Evolutionary conservation across 805 yeast genomes (phyloP).

Genomic region (Isabelozyma rhagii): DNA sequence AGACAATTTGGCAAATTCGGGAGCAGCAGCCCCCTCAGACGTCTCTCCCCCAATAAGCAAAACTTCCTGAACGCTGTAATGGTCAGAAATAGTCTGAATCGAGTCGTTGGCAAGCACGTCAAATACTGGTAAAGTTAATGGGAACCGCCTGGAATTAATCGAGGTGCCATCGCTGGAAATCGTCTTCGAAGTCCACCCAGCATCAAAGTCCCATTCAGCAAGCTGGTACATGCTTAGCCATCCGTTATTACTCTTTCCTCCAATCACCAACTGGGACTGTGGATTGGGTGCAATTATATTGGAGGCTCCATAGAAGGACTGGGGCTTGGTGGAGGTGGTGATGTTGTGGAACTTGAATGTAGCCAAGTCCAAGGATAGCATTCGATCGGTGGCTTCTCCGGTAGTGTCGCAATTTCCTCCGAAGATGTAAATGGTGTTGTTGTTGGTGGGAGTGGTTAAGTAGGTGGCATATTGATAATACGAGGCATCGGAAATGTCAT

Average conservation of each 20-base stretch:
- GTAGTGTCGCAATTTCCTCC: slow-evolving; percentile 43
- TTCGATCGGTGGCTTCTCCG: slow-evolving; percentile 34
- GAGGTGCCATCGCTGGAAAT: slow-evolving; percentile 20
- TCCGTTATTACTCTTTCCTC: slow-evolving; percentile 60
- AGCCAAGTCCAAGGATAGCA: slow-evolving; percentile 42
- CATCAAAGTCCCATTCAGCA: slow-evolving; percentile 65
- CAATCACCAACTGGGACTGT: slow-evolving; percentile 52
- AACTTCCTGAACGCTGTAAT: slow-evolving; percentile 36
- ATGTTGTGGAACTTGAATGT: slow-evolving; percentile 33
- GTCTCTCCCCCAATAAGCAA: slow-evolving; percentile 61
- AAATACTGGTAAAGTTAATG: slow-evolving; percentile 58
- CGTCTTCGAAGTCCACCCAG: slow-evolving; percentile 62
- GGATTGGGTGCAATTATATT: slow-evolving; percentile 42
- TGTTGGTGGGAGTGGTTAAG: slow-evolving; percentile 34
- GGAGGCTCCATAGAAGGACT: slow-evolving; percentile 53
- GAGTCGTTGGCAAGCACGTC: slow-evolving; percentile 15
- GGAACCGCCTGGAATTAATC: slow-evolving; percentile 51
- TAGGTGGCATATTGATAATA: slow-evolving; percentile 38
- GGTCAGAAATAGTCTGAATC: slow-evolving; percentile 23
- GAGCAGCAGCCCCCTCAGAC: slow-evolving; percentile 35
- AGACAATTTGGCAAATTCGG: slow-evolving; percentile 40
- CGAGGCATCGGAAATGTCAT: slow-evolving; percentile 22
- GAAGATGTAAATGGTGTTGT: slow-evolving; percentile 46
- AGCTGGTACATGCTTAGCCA: slow-evolving; percentile 74
- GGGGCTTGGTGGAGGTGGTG: slow-evolving; percentile 51